Conservation (phyloP, 1,139 yeast genomes). For the Blastobotrys serpentis region DNA sequence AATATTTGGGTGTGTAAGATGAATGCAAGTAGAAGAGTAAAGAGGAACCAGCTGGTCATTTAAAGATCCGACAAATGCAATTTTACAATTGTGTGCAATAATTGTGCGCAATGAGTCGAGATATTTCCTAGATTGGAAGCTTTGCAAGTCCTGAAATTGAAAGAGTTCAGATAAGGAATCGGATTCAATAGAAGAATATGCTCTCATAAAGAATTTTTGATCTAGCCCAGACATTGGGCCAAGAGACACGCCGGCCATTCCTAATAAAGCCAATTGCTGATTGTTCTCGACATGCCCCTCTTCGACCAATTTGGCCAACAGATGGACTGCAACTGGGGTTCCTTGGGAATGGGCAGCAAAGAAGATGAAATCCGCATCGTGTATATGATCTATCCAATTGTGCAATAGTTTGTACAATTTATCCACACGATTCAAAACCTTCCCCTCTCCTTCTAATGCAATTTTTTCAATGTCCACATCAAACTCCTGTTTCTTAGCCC, state of each 20-base stretch:
- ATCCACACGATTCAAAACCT: slow-evolving; percentile 79
- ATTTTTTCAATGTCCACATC: slow-evolving; percentile 75
- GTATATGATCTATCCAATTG: slow-evolving; percentile 69
- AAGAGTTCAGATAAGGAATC: slow-evolving; percentile 83
- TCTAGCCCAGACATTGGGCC: slow-evolving; percentile 94
- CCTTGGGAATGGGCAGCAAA: slow-evolving; percentile 96
- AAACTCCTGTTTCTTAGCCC: slow-evolving; percentile 61
- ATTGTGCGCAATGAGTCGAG: slow-evolving; percentile 64
- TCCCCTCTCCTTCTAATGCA: slow-evolving; percentile 92
- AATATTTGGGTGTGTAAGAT: slow-evolving; percentile 83
- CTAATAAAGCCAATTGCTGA: slow-evolving; percentile 61
- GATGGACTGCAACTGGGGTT: slow-evolving; percentile 81
- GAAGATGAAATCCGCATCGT: slow-evolving; percentile 77
- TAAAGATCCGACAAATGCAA: slow-evolving; percentile 80
- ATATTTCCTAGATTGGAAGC: slow-evolving; percentile 68
- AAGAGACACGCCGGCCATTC: slow-evolving; percentile 93
- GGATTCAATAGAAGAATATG: slow-evolving; percentile 86
- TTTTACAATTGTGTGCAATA: slow-evolving; percentile 68
- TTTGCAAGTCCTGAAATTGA: slow-evolving; percentile 76
- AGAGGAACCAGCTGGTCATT: slow-evolving; percentile 92
- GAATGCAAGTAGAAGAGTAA: slow-evolving; percentile 82
- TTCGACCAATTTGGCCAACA: slow-evolving; percentile 69
- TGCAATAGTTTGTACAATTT: slow-evolving; percentile 70
- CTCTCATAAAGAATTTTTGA: slow-evolving; percentile 76
- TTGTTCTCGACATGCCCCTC: slow-evolving; percentile 58